Percentiles rank a stretch among this genome's conserved stretches.
Evolutionary conservation across 768 basidiomycete genomes (phyloP).

Genomic region (Tylopilus subfusipes): DNA sequence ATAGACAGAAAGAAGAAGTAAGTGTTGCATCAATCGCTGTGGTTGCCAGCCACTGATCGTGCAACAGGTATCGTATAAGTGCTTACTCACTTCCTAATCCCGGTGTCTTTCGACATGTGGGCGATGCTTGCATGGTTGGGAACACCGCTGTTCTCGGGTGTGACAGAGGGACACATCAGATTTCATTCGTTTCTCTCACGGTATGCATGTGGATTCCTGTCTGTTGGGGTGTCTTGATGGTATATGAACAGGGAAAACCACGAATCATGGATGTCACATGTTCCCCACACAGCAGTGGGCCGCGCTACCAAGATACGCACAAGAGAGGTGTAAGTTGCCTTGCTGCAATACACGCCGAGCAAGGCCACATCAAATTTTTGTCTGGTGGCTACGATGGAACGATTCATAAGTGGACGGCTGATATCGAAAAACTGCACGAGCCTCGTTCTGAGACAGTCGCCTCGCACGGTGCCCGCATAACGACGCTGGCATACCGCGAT

Average conservation of each 20-base stretch:
- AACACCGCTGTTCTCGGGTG: conserved; percentile 44
- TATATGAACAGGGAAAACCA: conserved; percentile 30
- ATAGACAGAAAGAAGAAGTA: conserved; percentile 34
- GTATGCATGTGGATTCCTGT: conserved; percentile 29
- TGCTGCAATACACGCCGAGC: conserved; percentile 33
- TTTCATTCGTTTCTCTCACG: conserved; percentile 38
- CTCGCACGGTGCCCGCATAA: conserved; percentile 28
- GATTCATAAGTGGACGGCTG: conserved; percentile 39
- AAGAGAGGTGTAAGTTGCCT: conserved; percentile 42
- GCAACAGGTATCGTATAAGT: conserved; percentile 34
- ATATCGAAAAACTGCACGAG: conserved; percentile 16
- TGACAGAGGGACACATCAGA: conserved; percentile 39
- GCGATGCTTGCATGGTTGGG: conserved; percentile 43
- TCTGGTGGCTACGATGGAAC: conserved; percentile 48
- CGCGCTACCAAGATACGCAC: conserved; percentile 21
- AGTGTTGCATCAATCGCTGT: conserved; percentile 6
- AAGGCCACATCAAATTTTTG: conserved; percentile 39
- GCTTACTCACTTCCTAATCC: conserved; percentile 38
- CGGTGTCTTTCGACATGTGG: conserved; percentile 38
- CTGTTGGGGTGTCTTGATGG: conserved; percentile 22
- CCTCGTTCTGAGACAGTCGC: conserved; percentile 28
- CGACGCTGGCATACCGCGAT: conserved; percentile 40
- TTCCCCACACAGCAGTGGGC: conserved; percentile 32
- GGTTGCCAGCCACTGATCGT: conserved; percentile 13
- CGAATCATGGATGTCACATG: conserved; percentile 30